Evolutionary conservation across 2,329 filamentous ascomycete genomes (phyloP), one percentile per base, ranked within the genome.

Genomic region (Fusarium denticulatum): DNA sequence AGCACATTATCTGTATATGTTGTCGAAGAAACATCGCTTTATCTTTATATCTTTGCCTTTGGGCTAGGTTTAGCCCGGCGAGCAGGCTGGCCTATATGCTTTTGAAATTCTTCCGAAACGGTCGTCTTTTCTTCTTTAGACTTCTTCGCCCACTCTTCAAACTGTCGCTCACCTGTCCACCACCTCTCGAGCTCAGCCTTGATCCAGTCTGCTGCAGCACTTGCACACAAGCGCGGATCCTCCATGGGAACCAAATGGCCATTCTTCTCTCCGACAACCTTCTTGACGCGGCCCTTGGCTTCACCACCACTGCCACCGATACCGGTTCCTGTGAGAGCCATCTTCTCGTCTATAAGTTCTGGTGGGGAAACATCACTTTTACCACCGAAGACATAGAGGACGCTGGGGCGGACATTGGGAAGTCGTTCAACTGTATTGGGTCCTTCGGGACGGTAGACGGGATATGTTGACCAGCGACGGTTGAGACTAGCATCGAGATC

Each of bases 161-260:
- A 93, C 60, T 83, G 84, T 36, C 82, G 81, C 81, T 92, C 87
- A 75, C 92, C 88, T 6, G 77, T 80, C 71, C 85, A 83, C 89
- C 91, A 93, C 34, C 84, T 81, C 46, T 82, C 79, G 71, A 93
- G 72, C 79, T 92, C 90, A n/a, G 78, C 76, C 0, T 81, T 85
- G 62, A 93, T 81, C 86, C 90, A 94, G 32, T 80, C 78, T 0
- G 87, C 88, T 0, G 88, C 87, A 24, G 88, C 81, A 65, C 88
- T 84, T 4, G 94, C 95, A 70, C 91, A 93, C 77, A 89, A 85
- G 5, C 78, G 84, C 0, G 93, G 93, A 43, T 89, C 88, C 82
- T 97, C 95, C 89, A 97, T 93, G 0, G 95, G 92, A 34, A 98
- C 89, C 46, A 98, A 82, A 81, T 98, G 96, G 0, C 95, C 94